phyloP scores from a whole-genome alignment of 1,139 yeast species.

The Yamadazyma oceani region DNA sequence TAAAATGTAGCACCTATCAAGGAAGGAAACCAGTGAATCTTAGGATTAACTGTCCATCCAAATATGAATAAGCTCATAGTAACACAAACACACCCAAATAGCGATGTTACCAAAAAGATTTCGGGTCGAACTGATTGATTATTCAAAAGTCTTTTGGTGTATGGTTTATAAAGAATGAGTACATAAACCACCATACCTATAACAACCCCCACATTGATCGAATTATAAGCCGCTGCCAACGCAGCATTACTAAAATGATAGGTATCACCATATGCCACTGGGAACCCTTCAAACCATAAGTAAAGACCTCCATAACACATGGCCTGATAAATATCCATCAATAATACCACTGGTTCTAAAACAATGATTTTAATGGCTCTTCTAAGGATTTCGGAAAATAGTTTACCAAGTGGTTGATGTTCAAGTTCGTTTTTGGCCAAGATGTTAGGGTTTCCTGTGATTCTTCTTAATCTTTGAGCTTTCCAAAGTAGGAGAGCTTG shows the following conservation, averaged over 20 bases:
- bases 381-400: constrained; percentile 24
- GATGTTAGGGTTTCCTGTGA: constrained; percentile 43
- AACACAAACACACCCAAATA: constrained; percentile 27
- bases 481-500: constrained; percentile 45
- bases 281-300: constrained; percentile 37
- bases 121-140: constrained; percentile 55
- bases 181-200: constrained; percentile 24
- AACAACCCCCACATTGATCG: constrained; percentile 39
- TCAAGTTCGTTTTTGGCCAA: constrained; percentile 44
- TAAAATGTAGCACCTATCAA: constrained; percentile 24
- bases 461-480: constrained; percentile 46
- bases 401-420: constrained; percentile 26
- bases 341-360: constrained; percentile 33
- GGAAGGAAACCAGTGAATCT: constrained; percentile 32
- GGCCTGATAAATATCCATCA: constrained; percentile 31
- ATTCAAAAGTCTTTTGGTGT: constrained; percentile 27
- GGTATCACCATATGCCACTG: constrained; percentile 26
- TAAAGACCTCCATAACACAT: constrained; percentile 31
- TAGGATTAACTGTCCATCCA: constrained; percentile 31
- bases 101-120: constrained; percentile 54
- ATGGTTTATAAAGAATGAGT: constrained; percentile 17
- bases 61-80: constrained; percentile 33
- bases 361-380: constrained; percentile 33
- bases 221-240: constrained; percentile 34
- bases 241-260: constrained; percentile 29